Evolutionary conservation across 148 eudicot genomes (phyloP).

Genomic region (Agrostemma githago): DNA sequence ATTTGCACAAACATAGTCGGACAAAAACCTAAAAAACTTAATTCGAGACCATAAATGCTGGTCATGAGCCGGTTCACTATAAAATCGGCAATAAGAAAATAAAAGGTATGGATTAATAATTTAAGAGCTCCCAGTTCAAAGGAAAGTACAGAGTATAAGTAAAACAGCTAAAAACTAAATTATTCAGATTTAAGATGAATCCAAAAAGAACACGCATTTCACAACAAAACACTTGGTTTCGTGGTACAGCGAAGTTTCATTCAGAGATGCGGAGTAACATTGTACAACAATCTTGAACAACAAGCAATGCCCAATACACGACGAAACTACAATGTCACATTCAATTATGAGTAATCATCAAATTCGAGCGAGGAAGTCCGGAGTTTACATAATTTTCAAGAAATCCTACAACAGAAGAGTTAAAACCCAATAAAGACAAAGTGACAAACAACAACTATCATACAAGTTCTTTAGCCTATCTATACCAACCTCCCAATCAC

Average conservation of each 20-base stretch:
- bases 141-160: background rate
- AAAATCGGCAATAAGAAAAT: background rate
- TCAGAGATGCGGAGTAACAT: background rate
- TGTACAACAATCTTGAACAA: background rate
- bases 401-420: background rate
- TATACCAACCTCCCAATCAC: slow-evolving; percentile 11
- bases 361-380: background rate
- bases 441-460: background rate
- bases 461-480: slow-evolving; percentile 1
- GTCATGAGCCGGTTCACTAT: background rate
- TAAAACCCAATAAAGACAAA: background rate
- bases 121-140: background rate
- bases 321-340: background rate
- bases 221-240: background rate
- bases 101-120: background rate
- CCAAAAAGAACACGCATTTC: background rate
- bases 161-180: background rate
- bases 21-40: background rate
- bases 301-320: background rate
- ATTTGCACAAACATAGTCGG: background rate
- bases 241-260: background rate
- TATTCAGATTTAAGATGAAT: background rate
- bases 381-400: background rate
- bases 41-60: background rate
- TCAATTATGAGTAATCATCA: background rate